Base-by-base conservation (phyloP, 345 rosid species). In the Rhizophora mangle region DNA sequence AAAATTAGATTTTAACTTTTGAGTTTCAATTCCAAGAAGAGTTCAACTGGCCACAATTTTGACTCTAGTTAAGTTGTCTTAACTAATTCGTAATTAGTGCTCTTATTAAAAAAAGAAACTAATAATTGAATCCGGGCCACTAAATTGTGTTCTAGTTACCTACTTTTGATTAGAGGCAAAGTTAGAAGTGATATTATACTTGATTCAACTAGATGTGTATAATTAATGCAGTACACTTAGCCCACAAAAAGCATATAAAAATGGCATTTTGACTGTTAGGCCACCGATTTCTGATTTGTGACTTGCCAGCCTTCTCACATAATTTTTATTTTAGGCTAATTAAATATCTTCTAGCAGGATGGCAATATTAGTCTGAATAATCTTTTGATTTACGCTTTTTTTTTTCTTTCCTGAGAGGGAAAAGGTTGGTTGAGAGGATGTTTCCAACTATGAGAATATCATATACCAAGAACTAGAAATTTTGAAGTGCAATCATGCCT, bases 241-340 rank as follows among this genome's bases (percentile, higher is more conserved):
- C 46, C 2, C 46, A 9, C 46, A 9, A 39, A 11, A 34, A 53
- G 22, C 11, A n/a, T 21, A 11, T 7, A 26, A 54, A 24, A 21
- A 24, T 54, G 24, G 58, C 58, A 54, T 54, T 24, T 24, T 24
- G 11, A 54, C 58, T 54, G 58, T 54, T 54, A 21, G 6, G 53
- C 58, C 56, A 52, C 19, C 22, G 6, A 19, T 52, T 1, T 24
- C 29, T 3, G 47, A 37, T 7, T 1, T 8, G 66, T 39, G 53
- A 63, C 53, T 36, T 63, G 53, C 66, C 67, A 63, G 55, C 67
- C 54, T 63, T 34, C 9, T 34, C 37, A 34, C 1, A 34, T 7
- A 6, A 9, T 34, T 34, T 34, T 34, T 53, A n/a, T 53, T 53
- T 53, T 53, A 53, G 8, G 24, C 24, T 34, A 34, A 7, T 54